A percentile compares a stretch with the other conserved stretches of the same genome.
Evolutionary conservation across 345 rosid genomes (phyloP).

Genomic region (Eucalyptus camaldulensis): DNA sequence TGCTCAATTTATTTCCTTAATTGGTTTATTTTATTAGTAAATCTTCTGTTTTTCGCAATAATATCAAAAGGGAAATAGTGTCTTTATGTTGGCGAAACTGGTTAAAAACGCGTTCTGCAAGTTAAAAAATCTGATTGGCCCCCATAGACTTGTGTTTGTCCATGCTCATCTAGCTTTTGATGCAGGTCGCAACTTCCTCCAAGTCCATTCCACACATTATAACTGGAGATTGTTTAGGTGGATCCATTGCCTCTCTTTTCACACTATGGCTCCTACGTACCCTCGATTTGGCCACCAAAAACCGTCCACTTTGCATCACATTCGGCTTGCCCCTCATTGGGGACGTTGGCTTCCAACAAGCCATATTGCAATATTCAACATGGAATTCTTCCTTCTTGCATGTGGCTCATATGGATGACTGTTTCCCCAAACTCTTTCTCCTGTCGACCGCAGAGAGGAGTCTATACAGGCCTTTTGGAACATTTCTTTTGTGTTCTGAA

Average conservation of each 20-base stretch:
- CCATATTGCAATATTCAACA: slow-evolving; percentile 7
- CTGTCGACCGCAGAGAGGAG: neutral
- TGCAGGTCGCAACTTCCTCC: neutral
- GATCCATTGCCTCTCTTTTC: slow-evolving; percentile 57
- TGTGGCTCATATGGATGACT: slow-evolving; percentile 24
- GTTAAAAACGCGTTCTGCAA: neutral
- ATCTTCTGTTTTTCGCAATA: neutral
- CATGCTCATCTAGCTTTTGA: neutral
- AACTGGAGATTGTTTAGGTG: slow-evolving; percentile 56
- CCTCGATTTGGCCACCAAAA: neutral
- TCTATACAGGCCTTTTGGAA: slow-evolving; percentile 41
- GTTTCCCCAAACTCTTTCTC: slow-evolving; percentile 7
- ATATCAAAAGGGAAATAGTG: neutral
- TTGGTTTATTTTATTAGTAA: neutral
- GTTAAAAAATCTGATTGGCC: neutral
- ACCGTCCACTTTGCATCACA: slow-evolving; percentile 53
- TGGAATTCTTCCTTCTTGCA: slow-evolving; percentile 52
- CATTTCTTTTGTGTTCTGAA: slow-evolving; percentile 30
- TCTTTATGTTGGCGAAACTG: neutral
- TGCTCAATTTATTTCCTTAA: neutral
- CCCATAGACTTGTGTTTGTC: neutral
- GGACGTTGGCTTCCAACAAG: slow-evolving; percentile 16
- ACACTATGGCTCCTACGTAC: slow-evolving; percentile 42
- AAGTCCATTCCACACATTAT: slow-evolving; percentile 12
- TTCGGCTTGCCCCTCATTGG: slow-evolving; percentile 59